Base-by-base conservation (phyloP, 257 asterid genomes). In the Forsythia suspensa region DNA sequence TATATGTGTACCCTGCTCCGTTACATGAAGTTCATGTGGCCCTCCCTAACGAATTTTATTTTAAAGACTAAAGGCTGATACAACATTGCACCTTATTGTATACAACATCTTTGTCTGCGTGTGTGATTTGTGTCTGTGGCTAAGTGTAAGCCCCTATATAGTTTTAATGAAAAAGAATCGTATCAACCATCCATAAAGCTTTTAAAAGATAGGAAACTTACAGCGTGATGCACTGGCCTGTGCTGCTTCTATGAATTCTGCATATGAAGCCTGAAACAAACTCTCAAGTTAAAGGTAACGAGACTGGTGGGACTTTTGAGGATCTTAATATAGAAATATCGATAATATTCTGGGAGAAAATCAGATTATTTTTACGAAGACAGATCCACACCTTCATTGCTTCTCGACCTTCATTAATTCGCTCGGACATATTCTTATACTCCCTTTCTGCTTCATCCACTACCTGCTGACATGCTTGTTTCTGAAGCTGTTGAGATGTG, bases 371-470 rank as follows among this genome's bases (percentile, higher is more conserved):
- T 70, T 72, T 72, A 67, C 20, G 69, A 40, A 72, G 44, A 51
- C 21, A 46, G n/a, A 41, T 20, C 10, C 85, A 72, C 74, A 93
- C 99, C 94, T 88, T 88, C 97, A 93, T 92, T 73, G 95, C 92
- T 78, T 92, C 95, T 77, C 82, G 89, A 59, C 96, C 97, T 86
- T 90, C 96, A 69, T 74, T 84, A 82, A 92, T 89, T 83, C 90
- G 84, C 52, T 84, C 95, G 76, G 86, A 83, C 79, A 90, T 82
- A 84, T 90, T 91, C 89, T 91, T 90, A 79, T 84, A 84, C 55
- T 93, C 97, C 86, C 81, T 91, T 72, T 93, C 98, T 74, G 91
- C 92, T 86, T 91, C 97, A 77, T 92, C 96, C 89, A 85, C 82
- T 75, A 89, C 73, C 80, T 90, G 88, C 87, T 93, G 92, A 80